A percentile compares a stretch with the other conserved stretches of the same genome.
phyloP scores from a whole-genome alignment of 768 basidiomycete genomes.

The Hemileccinum impolitum region DNA sequence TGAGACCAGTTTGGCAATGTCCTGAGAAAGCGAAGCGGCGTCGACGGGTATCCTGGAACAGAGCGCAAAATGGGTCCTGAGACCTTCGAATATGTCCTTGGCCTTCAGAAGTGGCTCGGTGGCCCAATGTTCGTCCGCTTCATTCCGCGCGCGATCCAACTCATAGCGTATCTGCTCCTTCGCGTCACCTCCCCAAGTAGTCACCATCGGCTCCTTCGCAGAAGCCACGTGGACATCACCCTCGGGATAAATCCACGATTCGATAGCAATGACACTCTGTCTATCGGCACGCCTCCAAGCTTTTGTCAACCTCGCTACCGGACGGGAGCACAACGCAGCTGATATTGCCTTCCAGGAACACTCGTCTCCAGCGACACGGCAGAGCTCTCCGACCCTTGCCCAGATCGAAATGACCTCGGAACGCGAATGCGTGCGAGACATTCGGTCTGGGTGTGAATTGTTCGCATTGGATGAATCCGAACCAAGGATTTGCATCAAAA shows the following conservation, averaged over 20 bases:
- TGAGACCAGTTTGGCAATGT: conserved; percentile 46
- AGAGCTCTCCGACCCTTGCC: conserved; percentile 70
- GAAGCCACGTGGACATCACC: conserved; percentile 30
- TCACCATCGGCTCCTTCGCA: conserved; percentile 43
- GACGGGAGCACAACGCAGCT: conserved; percentile 67
- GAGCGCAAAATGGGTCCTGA: conserved; percentile 48
- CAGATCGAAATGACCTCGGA: conserved; percentile 72
- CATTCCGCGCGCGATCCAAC: conserved; percentile 43
- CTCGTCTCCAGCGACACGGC: conserved; percentile 70
- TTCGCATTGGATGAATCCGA: conserved; percentile 45
- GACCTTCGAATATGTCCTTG: conserved; percentile 47
- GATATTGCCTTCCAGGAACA: conserved; percentile 75
- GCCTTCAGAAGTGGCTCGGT: conserved; percentile 41
- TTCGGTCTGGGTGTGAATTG: conserved; percentile 30
- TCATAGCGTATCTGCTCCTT: conserved; percentile 44
- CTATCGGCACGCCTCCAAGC: conserved; percentile 76
- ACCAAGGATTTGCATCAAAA: conserved; percentile 68
- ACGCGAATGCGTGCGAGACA: conserved; percentile 64
- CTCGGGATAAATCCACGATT: conserved; percentile 60
- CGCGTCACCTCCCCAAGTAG: conserved; percentile 70
- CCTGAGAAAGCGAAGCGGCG: conserved; percentile 41
- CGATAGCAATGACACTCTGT: conserved; percentile 52
- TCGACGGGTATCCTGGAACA: conserved; percentile 43
- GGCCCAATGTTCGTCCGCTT: conserved; percentile 43
- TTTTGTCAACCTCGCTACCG: conserved; percentile 74